Evolutionary conservation across 1,284 basidiomycete species (phyloP).

Genomic region (Fistulina hepatica): DNA sequence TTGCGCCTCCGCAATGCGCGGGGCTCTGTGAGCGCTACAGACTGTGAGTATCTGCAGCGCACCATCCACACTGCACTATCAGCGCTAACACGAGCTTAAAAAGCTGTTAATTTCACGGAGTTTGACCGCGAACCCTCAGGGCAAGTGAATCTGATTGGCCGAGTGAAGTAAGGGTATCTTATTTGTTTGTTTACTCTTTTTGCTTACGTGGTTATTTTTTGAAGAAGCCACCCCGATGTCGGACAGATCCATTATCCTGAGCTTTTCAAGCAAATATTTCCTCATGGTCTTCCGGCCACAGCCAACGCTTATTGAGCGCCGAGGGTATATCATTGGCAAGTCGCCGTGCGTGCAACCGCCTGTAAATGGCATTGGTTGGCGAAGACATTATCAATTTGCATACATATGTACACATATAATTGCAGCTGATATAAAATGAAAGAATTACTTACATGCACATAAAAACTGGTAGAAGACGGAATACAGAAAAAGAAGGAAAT

Average conservation of each 20-base stretch:
- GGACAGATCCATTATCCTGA: constrained; percentile 63
- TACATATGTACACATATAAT: too few relatives aligned
- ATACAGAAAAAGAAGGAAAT: too few relatives aligned
- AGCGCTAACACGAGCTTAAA: not conserved
- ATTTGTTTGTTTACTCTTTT: not conserved
- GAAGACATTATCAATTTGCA: too few relatives aligned
- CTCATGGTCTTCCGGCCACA: constrained; percentile 42
- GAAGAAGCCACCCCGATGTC: constrained; percentile 75
- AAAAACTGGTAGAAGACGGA: too few relatives aligned
- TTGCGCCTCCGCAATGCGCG: constrained; percentile 42
- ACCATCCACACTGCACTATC: not conserved
- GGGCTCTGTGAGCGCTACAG: constrained; percentile 41
- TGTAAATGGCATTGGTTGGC: too few relatives aligned
- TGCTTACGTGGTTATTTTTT: not conserved
- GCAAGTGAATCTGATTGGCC: constrained; percentile 59
- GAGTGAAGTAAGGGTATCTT: constrained; percentile 48
- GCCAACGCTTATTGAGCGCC: constrained; percentile 46
- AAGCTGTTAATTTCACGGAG: constrained; percentile 70
- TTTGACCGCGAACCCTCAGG: constrained; percentile 59
- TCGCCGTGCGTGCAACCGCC: too few relatives aligned
- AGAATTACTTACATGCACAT: too few relatives aligned
- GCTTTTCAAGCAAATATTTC: constrained; percentile 60
- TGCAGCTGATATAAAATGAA: too few relatives aligned
- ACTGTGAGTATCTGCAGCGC: constrained; percentile 39
- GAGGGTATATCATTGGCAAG: too few relatives aligned